Percentiles rank a stretch among this genome's conserved stretches.
Conservation (phyloP, 768 basidiomycete genomes). For the Lentinula edodes region DNA sequence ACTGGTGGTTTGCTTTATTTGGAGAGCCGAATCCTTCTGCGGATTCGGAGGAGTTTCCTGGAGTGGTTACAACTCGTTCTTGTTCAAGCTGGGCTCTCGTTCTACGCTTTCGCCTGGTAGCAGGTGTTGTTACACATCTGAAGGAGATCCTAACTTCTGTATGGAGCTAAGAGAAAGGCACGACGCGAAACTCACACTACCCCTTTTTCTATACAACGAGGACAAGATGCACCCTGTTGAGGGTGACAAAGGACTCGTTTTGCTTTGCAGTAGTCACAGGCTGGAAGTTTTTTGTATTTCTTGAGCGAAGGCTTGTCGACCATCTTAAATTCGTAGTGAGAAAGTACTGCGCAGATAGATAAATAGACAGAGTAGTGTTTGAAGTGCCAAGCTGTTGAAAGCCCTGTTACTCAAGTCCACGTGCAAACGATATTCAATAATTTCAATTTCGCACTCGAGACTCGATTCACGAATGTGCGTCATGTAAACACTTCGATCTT, state of each 20-base stretch:
- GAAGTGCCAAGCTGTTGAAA: neutral
- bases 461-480: too few species aligned
- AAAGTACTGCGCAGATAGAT: too few species aligned
- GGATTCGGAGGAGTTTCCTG: neutral
- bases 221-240: slow-evolving; percentile 6
- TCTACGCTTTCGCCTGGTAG: neutral
- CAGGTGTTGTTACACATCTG: slow-evolving; percentile 10
- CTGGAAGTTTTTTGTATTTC: slow-evolving; percentile 1
- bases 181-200: neutral
- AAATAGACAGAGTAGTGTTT: too few species aligned
- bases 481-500: too few species aligned
- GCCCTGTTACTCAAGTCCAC: too few species aligned
- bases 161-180: neutral
- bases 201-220: slow-evolving; percentile 10
- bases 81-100: neutral
- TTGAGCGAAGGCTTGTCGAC: neutral
- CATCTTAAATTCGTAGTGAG: neutral
- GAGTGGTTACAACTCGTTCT: neutral
- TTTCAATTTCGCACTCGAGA: too few species aligned
- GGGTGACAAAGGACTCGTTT: slow-evolving; percentile 8
- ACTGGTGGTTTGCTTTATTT: too few species aligned
- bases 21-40: neutral
- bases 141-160: neutral
- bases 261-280: slow-evolving; percentile 10
- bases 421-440: too few species aligned